These are phyloP conservation scores for Xylaria grammica DNA, from an alignment of 495 filamentous ascomycete genomes.

Conservation along the genomic window DNA sequence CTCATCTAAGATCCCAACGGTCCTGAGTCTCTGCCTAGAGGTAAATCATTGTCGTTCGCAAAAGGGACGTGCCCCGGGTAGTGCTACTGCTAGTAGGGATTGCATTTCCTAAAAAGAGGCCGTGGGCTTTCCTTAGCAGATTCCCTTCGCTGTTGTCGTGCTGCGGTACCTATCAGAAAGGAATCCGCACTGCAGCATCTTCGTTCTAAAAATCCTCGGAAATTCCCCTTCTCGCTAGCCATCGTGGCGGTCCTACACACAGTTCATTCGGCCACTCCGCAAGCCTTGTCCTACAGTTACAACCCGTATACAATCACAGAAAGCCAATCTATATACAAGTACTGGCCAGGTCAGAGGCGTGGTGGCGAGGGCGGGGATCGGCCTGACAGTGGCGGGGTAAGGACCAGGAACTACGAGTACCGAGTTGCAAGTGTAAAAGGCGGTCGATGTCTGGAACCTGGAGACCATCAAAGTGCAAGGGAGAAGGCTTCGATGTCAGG, in stretches of 20 bases:
- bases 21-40: neutral
- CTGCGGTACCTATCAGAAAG: conserved; percentile 5
- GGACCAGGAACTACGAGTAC: conserved; percentile 33
- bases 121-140: conserved; percentile 4
- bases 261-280: conserved; percentile 14
- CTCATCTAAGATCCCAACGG: neutral
- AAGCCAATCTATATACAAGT: conserved; percentile 10
- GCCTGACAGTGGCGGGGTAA: conserved; percentile 38
- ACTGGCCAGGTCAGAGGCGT: conserved; percentile 26
- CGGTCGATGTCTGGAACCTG: conserved; percentile 61
- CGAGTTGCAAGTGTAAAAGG: conserved; percentile 35
- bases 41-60: neutral
- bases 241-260: conserved; percentile 23
- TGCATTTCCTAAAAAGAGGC: conserved; percentile 2
- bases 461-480: conserved; percentile 56
- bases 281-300: conserved; percentile 20
- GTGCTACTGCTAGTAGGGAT: neutral
- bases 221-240: neutral
- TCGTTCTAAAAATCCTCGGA: neutral
- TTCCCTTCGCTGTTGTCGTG: neutral
- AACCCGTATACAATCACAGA: conserved; percentile 18
- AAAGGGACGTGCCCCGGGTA: conserved; percentile 1
- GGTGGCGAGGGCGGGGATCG: conserved; percentile 38
- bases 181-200: neutral
- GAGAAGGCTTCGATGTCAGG: conserved; percentile 66